Percentiles rank a stretch among this genome's conserved stretches.
Evolutionary conservation across 2,329 filamentous ascomycete genomes (phyloP).

Genomic region (Exophiala sideris): DNA sequence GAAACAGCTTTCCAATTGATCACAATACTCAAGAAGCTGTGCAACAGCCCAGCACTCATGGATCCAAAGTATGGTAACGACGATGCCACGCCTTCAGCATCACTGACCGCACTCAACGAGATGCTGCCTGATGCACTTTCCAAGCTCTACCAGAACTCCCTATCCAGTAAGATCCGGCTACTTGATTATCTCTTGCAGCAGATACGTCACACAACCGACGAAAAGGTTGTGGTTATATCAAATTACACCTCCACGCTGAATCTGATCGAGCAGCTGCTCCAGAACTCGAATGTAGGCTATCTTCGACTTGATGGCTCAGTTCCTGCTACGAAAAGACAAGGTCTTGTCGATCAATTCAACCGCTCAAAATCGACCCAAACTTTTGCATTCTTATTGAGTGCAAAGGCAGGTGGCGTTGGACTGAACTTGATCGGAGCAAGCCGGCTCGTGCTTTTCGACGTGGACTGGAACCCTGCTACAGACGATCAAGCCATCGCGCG

Average conservation of each 20-base stretch:
- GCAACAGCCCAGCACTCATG: constrained; percentile 66
- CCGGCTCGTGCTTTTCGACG: constrained; percentile 67
- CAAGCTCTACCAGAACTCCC: constrained; percentile 51
- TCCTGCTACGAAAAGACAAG: constrained; percentile 61
- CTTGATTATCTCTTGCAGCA: constrained; percentile 63
- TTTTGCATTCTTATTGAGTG: constrained; percentile 69
- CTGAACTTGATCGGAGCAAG: constrained; percentile 70
- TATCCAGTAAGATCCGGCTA: constrained; percentile 64
- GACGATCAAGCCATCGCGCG: constrained; percentile 73
- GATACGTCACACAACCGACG: constrained; percentile 58
- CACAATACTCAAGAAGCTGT: constrained; percentile 69
- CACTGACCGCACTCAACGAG: constrained; percentile 47
- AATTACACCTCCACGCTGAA: constrained; percentile 72
- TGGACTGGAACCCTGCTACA: constrained; percentile 73
- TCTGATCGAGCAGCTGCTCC: constrained; percentile 60
- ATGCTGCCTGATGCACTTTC: constrained; percentile 56
- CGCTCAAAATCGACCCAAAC: constrained; percentile 51
- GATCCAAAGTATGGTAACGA: constrained; percentile 48
- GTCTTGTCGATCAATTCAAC: constrained; percentile 69
- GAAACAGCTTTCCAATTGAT: constrained; percentile 66
- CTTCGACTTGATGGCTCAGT: constrained; percentile 69
- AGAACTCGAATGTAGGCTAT: constrained; percentile 58
- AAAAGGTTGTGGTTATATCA: constrained; percentile 73
- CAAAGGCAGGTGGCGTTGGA: constrained; percentile 67
- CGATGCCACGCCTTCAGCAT: constrained; percentile 46